These are phyloP conservation scores for Rhodotorula mucilaginosa DNA, from an alignment of 1,284 basidiomycete species.

Conservation along the genomic window DNA sequence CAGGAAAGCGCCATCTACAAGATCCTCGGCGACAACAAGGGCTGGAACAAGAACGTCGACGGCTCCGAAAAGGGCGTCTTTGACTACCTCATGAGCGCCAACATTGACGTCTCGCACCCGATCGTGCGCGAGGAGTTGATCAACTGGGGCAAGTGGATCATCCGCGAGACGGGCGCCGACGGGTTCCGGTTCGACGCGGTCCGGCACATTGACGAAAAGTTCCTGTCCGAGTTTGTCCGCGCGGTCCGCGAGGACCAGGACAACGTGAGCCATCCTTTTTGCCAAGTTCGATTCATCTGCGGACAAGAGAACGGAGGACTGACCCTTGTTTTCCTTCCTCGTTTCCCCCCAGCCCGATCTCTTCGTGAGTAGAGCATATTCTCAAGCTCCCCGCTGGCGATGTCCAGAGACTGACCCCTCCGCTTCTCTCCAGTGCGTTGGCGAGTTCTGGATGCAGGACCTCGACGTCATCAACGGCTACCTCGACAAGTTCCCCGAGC, in stretches of 20 bases:
- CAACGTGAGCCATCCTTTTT: slow-evolving; percentile 42
- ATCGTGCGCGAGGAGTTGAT: slow-evolving; percentile 58
- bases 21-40: slow-evolving; percentile 59
- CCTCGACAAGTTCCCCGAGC: slow-evolving; percentile 58
- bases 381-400: neutral
- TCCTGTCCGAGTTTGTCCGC: slow-evolving; percentile 58
- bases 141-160: slow-evolving; percentile 59
- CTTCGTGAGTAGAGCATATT: neutral
- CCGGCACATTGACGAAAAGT: slow-evolving; percentile 45
- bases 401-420: slow-evolving; percentile 9
- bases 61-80: slow-evolving; percentile 50
- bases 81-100: slow-evolving; percentile 27
- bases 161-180: slow-evolving; percentile 70
- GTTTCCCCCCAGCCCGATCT: neutral
- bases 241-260: slow-evolving; percentile 54
- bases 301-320: neutral
- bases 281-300: neutral
- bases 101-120: slow-evolving; percentile 78
- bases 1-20: slow-evolving; percentile 50
- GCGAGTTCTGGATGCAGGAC: slow-evolving; percentile 56
- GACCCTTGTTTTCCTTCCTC: neutral
- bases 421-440: slow-evolving; percentile 17
- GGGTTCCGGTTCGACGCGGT: slow-evolving; percentile 75
- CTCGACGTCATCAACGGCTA: slow-evolving; percentile 69
- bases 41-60: slow-evolving; percentile 51